Evolutionary conservation across 768 basidiomycete genomes (phyloP), one percentile per base, ranked within the genome.

Genomic region (Collybiopsis confluens): DNA sequence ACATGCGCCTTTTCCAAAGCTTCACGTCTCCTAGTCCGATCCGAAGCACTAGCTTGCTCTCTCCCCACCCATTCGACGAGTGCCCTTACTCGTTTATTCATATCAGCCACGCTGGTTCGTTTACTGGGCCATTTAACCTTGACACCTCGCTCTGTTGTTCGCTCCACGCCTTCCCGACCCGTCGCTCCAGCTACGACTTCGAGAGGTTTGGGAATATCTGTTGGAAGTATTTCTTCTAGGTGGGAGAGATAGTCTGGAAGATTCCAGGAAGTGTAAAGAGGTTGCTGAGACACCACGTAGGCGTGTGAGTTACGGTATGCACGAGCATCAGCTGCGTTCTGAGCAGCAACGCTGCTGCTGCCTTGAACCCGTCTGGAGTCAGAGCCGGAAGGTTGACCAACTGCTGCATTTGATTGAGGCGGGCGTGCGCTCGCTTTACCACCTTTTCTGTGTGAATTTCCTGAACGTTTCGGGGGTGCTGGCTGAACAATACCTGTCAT

Each of bases 31-130:
- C 88, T 77, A 26, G 76, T 76, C 40, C 90, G 81, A 64, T 91
- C 90, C 35, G 79, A 73, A 9, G 86, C 86, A 58, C 75, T 82
- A 7, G 86, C 89, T 68, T 92, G 90, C 64, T 92, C 89, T 54
- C 92, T 76, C 26, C 88, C 90, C n/a, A 97, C 92, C 85, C 90
- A 98, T 63, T 97, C 95, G 18, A 96, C 83, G 45, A 98, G 77
- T 40, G 87, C 82, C 33, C 91, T 78, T 21, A 96, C 91, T 23
- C 96, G 85, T 72, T 97, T 97, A 68, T 92, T 90, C 92, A 98
- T 96, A 67, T 98, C 96, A 18, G 86, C 88, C n/a, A 96, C 87
- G 60, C 94, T 97, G 82, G 86, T 94, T 48, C 96, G 80, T 70
- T 95, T 94, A 59, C 84, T 83, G 1, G 95, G 96, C 88, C 92